Percentiles rank a stretch among this genome's conserved stretches.
These are phyloP conservation scores for Mycocentrospora acerina DNA, from an alignment of 2,329 filamentous ascomycete genomes.

Conservation along the genomic window DNA sequence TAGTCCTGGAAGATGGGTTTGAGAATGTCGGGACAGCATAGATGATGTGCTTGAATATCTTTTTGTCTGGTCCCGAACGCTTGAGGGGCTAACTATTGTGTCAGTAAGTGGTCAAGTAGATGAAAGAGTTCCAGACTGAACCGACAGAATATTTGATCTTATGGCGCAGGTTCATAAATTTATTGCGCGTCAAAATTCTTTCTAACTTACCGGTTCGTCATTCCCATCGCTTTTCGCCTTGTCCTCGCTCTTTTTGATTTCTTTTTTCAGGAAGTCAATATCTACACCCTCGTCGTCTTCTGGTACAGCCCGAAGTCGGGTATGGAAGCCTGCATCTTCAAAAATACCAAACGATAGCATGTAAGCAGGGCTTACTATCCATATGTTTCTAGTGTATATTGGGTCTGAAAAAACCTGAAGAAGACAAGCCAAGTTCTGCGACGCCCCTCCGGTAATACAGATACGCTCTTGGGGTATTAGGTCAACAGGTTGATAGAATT, in stretches of 20 bases:
- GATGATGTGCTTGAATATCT: slow-evolving; percentile 83
- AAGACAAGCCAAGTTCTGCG: slow-evolving; percentile 76
- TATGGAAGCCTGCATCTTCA: slow-evolving; percentile 72
- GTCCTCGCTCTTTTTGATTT: slow-evolving; percentile 54
- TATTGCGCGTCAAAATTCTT: too few relatives aligned
- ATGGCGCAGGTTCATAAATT: too few relatives aligned
- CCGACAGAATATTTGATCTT: too few relatives aligned
- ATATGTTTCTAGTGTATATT: slow-evolving; percentile 70
- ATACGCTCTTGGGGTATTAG: slow-evolving; percentile 61
- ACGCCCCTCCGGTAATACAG: slow-evolving; percentile 81
- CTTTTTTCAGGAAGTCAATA: slow-evolving; percentile 58
- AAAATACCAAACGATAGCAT: slow-evolving; percentile 85
- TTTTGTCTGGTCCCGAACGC: slow-evolving; percentile 60
- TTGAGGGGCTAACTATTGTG: slow-evolving; percentile 54
- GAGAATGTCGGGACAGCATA: slow-evolving; percentile 87
- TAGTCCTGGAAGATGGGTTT: slow-evolving; percentile 84
- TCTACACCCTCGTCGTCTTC: slow-evolving; percentile 80
- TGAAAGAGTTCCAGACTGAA: too few relatives aligned
- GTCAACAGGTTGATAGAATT: slow-evolving; percentile 57
- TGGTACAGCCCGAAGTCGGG: slow-evolving; percentile 66
- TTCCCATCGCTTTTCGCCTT: slow-evolving; percentile 42
- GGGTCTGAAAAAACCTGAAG: slow-evolving; percentile 81
- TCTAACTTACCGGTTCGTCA: slow-evolving; percentile 48
- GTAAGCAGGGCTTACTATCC: slow-evolving; percentile 81
- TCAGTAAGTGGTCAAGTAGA: slow-evolving; percentile 13